phyloP scores from a whole-genome alignment of 2,329 filamentous ascomycete genomes.

The Dactylellina haptotyla region DNA sequence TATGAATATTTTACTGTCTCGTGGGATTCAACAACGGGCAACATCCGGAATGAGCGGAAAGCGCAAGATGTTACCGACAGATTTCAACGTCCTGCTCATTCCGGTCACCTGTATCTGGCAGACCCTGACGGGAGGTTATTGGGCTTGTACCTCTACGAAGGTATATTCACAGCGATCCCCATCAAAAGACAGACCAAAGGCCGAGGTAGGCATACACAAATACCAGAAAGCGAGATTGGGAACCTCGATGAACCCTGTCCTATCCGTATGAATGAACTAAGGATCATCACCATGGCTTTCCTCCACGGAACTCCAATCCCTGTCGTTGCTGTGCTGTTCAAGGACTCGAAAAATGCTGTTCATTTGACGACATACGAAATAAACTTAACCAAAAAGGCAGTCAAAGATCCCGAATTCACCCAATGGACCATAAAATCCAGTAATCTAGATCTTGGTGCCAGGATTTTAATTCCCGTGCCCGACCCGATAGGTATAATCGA shows the following conservation, averaged over 20 bases:
- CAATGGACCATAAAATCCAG: slow-evolving; percentile 69
- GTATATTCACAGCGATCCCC: slow-evolving; percentile 57
- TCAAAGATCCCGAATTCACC: slow-evolving; percentile 59
- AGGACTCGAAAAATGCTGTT: slow-evolving; percentile 70
- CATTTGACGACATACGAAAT: slow-evolving; percentile 56
- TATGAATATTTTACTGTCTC: slow-evolving; percentile 89
- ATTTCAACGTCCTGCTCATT: slow-evolving; percentile 56
- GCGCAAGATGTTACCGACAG: slow-evolving; percentile 56
- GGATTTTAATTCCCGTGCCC: slow-evolving; percentile 72
- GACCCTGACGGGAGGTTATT: slow-evolving; percentile 56
- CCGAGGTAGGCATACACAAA: slow-evolving; percentile 39
- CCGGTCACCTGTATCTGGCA: slow-evolving; percentile 55
- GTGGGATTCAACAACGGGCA: slow-evolving; percentile 76
- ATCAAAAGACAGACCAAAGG: slow-evolving; percentile 52
- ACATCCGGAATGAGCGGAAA: slow-evolving; percentile 71
- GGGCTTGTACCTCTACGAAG: slow-evolving; percentile 57
- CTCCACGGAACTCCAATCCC: slow-evolving; percentile 69
- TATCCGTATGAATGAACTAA: slow-evolving; percentile 73
- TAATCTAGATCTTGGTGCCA: slow-evolving; percentile 68
- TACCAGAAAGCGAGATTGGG: slow-evolving; percentile 64
- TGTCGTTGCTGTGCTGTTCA: slow-evolving; percentile 72
- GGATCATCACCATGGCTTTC: slow-evolving; percentile 74
- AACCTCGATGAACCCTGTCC: slow-evolving; percentile 71
- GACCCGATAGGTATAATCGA: slow-evolving; percentile 58
- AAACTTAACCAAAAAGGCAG: slow-evolving; percentile 30